Conservation (phyloP, 2,329 filamentous ascomycete genomes). For the Aureobasidium pullulans region DNA sequence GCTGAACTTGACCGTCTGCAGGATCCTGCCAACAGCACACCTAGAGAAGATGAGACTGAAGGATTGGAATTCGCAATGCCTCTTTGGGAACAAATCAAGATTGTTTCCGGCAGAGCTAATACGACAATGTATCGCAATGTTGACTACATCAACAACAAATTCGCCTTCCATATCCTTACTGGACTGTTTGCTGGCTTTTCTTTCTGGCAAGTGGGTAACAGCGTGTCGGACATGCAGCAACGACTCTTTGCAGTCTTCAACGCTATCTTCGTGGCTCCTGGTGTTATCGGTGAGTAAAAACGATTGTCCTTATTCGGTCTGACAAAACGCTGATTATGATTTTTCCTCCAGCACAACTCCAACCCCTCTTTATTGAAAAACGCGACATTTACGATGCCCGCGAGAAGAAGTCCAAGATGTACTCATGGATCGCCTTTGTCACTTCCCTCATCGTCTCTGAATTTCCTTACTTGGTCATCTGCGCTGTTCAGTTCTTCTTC, state of each 20-base stretch:
- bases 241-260: not conserved
- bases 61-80: slow-evolving; percentile 80
- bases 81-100: slow-evolving; percentile 66
- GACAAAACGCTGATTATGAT: no score
- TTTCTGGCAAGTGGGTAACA: slow-evolving; percentile 31
- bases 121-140: slow-evolving; percentile 77
- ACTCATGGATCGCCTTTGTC: slow-evolving; percentile 65
- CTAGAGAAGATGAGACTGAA: slow-evolving; percentile 40
- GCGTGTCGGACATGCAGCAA: slow-evolving; percentile 27
- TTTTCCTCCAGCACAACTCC: not conserved
- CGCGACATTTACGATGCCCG: slow-evolving; percentile 49
- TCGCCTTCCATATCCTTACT: slow-evolving; percentile 78
- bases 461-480: slow-evolving; percentile 54
- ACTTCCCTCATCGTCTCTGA: slow-evolving; percentile 61
- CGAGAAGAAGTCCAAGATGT: slow-evolving; percentile 44
- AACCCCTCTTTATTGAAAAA: slow-evolving; percentile 46
- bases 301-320: not conserved
- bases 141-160: slow-evolving; percentile 80
- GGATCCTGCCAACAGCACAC: slow-evolving; percentile 30
- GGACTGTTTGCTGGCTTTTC: slow-evolving; percentile 37
- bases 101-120: slow-evolving; percentile 66
- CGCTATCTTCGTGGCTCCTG: not conserved
- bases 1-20: not conserved
- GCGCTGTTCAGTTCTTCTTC: slow-evolving; percentile 52
- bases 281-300: not conserved